These are phyloP conservation scores for Golubevia sp. DNA, from an alignment of 1,284 basidiomycete species.

Conservation along the genomic window DNA sequence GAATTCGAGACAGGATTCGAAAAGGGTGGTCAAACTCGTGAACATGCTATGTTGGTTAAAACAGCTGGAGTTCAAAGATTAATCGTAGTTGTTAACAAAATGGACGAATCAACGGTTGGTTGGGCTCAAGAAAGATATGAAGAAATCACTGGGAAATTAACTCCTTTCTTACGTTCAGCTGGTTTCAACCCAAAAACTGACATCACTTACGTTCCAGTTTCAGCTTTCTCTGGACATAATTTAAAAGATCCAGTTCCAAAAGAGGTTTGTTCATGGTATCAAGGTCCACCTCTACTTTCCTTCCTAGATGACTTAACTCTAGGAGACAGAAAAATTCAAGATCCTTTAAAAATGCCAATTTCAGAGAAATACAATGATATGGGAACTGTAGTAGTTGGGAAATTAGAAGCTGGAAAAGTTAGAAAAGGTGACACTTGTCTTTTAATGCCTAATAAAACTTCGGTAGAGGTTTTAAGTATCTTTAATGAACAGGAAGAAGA, in stretches of 20 bases:
- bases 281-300: conserved; percentile 45
- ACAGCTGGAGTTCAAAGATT: conserved; percentile 59
- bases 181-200: conserved; percentile 62
- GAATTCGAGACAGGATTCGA: conserved; percentile 61
- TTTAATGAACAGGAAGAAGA: conserved; percentile 59
- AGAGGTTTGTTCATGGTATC: conserved; percentile 48
- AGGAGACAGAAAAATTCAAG: conserved; percentile 53
- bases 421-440: conserved; percentile 47
- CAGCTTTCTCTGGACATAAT: conserved; percentile 56
- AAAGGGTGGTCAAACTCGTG: conserved; percentile 58
- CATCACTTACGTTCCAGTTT: conserved; percentile 54
- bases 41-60: conserved; percentile 60
- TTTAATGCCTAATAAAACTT: conserved; percentile 54
- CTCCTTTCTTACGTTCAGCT: conserved; percentile 47
- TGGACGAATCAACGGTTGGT: conserved; percentile 58
- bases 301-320: conserved; percentile 49
- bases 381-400: conserved; percentile 59
- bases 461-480: conserved; percentile 49
- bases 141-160: conserved; percentile 52
- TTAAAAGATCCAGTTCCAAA: conserved; percentile 52
- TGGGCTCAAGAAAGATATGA: conserved; percentile 56
- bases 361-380: conserved; percentile 61
- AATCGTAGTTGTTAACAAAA: conserved; percentile 60
- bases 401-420: conserved; percentile 57
- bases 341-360: conserved; percentile 59